Conservation (phyloP, 1,284 basidiomycete species). For the Volvariella surrecta region DNA sequence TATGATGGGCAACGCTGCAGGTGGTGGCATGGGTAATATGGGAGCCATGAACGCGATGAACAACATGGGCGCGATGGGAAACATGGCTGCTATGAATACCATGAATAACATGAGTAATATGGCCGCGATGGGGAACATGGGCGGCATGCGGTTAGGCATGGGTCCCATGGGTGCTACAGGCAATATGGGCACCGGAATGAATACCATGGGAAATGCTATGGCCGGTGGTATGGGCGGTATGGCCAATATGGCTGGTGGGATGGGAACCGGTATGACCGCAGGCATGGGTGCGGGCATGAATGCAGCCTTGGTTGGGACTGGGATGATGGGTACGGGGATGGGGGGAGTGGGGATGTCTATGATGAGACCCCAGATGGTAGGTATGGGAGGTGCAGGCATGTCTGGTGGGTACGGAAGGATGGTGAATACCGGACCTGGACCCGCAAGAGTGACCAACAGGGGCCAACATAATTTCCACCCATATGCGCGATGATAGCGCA, state of each 20-base stretch:
- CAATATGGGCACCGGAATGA: conserved; percentile 22
- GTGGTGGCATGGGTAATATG: conserved; percentile 40
- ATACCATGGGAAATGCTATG: conserved; percentile 23
- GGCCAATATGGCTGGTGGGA: conserved; percentile 24
- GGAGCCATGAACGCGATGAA: conserved; percentile 34
- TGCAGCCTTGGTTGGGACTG: conserved; percentile 10
- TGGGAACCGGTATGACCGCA: conserved; percentile 39
- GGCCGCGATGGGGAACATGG: conserved; percentile 23
- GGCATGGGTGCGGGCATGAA: conserved; percentile 34
- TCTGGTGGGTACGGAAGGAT: conserved; percentile 26
- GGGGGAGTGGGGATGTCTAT: conserved; percentile 19
- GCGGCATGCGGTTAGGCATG: conserved; percentile 19
- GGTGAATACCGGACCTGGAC: conserved; percentile 70
- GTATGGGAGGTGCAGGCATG: conserved; percentile 29
- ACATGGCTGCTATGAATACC: conserved; percentile 30
- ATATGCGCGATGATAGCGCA: conserved; percentile 51
- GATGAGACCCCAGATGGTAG: conserved; percentile 19
- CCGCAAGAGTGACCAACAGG: conserved; percentile 61
- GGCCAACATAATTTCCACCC: conserved; percentile 77
- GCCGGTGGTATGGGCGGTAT: conserved; percentile 26
- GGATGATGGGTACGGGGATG: conserved; percentile 19
- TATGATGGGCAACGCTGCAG: conserved; percentile 34
- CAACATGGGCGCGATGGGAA: conserved; percentile 16
- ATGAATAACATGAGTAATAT: conserved; percentile 27
- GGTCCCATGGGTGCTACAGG: conserved; percentile 14